A percentile compares a stretch with the other conserved stretches of the same genome.
Conservation (phyloP, 2,329 filamentous ascomycete genomes). For the Trichocomaceae sp. region DNA sequence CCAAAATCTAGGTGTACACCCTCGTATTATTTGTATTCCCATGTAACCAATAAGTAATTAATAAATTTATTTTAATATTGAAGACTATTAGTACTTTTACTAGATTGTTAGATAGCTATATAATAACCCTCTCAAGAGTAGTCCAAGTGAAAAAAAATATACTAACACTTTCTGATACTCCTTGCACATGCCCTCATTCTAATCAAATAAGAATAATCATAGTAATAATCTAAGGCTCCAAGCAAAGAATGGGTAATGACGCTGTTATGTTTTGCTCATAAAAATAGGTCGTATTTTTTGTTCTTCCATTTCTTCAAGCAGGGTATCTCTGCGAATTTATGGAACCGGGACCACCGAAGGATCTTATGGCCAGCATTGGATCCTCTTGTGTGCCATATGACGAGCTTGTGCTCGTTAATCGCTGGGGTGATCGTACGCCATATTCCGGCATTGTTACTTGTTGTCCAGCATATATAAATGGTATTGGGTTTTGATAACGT, state of each 20-base stretch:
- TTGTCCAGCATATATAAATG: constrained; percentile 32
- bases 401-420: constrained; percentile 13
- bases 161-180: background rate
- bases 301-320: constrained; percentile 8
- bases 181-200: constrained; percentile 2
- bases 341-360: constrained; percentile 13
- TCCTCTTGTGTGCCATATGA: constrained; percentile 17
- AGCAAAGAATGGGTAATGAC: constrained; percentile 4
- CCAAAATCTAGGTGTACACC: no score
- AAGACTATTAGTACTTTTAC: background rate
- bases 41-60: no score
- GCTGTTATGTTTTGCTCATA: constrained; percentile 6
- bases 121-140: background rate
- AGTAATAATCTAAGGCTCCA: constrained; percentile 6
- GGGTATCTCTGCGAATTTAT: constrained; percentile 16
- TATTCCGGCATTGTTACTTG: constrained; percentile 29
- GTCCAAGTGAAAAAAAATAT: background rate
- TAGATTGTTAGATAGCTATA: background rate
- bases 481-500: constrained; percentile 29
- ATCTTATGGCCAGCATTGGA: constrained; percentile 18
- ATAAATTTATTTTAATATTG: background rate
- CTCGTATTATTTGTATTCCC: no score
- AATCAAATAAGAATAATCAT: background rate
- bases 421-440: constrained; percentile 25
- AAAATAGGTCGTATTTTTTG: constrained; percentile 2